phyloP scores from a whole-genome alignment of 2,329 filamentous ascomycete species.

The Penicillium paneum region DNA sequence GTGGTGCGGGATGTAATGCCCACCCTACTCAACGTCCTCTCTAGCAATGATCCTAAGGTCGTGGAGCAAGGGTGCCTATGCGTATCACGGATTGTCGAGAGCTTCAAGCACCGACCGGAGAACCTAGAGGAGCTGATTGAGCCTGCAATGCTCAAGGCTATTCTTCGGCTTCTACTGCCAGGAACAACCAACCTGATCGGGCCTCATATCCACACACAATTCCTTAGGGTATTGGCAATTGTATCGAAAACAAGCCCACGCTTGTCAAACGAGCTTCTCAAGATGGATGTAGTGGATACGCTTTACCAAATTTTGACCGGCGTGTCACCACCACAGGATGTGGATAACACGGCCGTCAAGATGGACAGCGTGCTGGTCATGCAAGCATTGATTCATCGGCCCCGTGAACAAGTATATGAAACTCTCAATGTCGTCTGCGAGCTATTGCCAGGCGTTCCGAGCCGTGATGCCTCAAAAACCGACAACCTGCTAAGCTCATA shows the following conservation, averaged over 20 bases:
- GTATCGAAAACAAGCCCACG: constrained; percentile 83
- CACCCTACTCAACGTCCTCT: constrained; percentile 82
- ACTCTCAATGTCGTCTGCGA: constrained; percentile 97
- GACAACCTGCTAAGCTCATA: constrained; percentile 48
- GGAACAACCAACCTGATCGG: constrained; percentile 95
- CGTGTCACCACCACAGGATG: constrained; percentile 80
- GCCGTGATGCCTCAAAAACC: constrained; percentile 51
- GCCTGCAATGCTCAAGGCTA: constrained; percentile 76
- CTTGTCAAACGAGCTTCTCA: constrained; percentile 84
- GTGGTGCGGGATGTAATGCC: constrained; percentile 96
- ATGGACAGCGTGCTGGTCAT: constrained; percentile 97
- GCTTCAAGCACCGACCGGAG: constrained; percentile 82
- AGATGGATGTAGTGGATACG: constrained; percentile 95
- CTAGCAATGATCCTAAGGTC: constrained; percentile 91
- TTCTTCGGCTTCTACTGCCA: constrained; percentile 82
- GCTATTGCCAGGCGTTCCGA: constrained; percentile 72
- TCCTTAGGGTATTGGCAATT: constrained; percentile 85
- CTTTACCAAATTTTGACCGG: constrained; percentile 96
- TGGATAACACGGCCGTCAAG: constrained; percentile 55
- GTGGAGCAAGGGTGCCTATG: constrained; percentile 96
- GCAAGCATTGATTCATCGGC: constrained; percentile 94
- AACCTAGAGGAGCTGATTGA: constrained; percentile 93
- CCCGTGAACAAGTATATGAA: constrained; percentile 93
- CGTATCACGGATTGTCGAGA: constrained; percentile 93
- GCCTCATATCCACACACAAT: constrained; percentile 92